Conservation (phyloP, 192 early-diverging fungal genomes). For the Physocladia obscura region DNA sequence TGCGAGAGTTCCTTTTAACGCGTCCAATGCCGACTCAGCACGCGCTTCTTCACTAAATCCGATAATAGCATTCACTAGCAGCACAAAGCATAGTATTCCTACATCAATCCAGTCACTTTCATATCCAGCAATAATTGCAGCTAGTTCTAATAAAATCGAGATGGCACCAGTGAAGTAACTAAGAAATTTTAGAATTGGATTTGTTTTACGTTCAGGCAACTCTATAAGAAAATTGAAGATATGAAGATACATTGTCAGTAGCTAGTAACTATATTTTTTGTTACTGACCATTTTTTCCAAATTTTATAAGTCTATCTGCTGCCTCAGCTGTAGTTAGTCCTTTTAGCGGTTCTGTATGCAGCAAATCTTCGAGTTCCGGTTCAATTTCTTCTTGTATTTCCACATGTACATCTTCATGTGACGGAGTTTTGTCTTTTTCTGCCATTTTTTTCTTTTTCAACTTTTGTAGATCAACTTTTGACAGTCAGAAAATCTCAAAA, state of each 20-base stretch:
- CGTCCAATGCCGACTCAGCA: constrained; percentile 89
- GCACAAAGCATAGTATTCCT: constrained; percentile 76
- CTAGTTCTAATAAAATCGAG: constrained; percentile 68
- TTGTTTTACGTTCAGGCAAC: constrained; percentile 69
- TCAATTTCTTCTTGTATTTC: constrained; percentile 40
- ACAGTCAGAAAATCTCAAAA: too few species aligned
- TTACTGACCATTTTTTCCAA: constrained; percentile 71
- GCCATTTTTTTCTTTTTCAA: too few species aligned
- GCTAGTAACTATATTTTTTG: background rate
- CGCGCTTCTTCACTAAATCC: constrained; percentile 84
- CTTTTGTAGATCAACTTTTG: too few species aligned
- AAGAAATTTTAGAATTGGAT: constrained; percentile 82
- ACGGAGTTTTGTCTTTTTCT: too few species aligned
- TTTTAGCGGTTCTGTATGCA: constrained; percentile 76
- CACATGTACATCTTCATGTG: constrained; percentile 36
- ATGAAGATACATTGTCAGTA: too few species aligned
- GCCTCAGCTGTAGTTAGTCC: constrained; percentile 80
- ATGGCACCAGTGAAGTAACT: constrained; percentile 59
- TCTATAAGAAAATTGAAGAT: too few species aligned
- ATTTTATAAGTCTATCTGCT: constrained; percentile 66
- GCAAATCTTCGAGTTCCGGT: constrained; percentile 39
- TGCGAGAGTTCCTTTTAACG: constrained; percentile 88
- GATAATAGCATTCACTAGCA: constrained; percentile 82
- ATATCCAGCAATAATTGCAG: constrained; percentile 78
- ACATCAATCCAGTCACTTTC: constrained; percentile 84